Percentiles rank a stretch among this genome's conserved stretches.
These are phyloP conservation scores for Wallacemonas sp. DNA, from an alignment of 208 protist species.

Conservation along the genomic window DNA sequence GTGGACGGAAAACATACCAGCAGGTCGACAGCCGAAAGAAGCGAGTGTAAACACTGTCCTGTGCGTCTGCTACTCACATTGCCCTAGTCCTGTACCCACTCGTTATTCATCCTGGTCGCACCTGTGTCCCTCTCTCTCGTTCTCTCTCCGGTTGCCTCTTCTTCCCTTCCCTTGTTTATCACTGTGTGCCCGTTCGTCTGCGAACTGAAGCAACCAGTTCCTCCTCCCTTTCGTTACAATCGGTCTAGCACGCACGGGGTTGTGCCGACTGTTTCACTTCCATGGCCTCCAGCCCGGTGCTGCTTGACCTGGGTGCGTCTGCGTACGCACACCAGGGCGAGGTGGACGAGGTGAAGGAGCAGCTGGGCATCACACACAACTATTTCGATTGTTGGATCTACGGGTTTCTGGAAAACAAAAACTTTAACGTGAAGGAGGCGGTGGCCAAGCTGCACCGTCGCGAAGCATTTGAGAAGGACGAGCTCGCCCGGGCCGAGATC, in stretches of 20 bases:
- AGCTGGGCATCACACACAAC: conserved; percentile 56
- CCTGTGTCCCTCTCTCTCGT: background rate
- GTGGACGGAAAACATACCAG: too few species aligned
- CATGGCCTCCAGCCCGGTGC: conserved; percentile 29
- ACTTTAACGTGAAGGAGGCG: conserved; percentile 71
- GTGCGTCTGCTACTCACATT: too few species aligned
- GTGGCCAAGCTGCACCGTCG: conserved; percentile 70
- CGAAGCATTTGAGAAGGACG: conserved; percentile 55
- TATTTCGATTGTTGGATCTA: conserved; percentile 87
- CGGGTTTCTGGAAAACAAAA: conserved; percentile 85
- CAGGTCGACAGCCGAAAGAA: too few species aligned
- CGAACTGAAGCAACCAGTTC: too few species aligned
- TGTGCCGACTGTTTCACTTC: background rate
- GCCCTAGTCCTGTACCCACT: too few species aligned
- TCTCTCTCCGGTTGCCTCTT: background rate
- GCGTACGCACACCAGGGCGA: conserved; percentile 57
- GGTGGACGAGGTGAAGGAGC: conserved; percentile 62
- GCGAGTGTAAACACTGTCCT: too few species aligned
- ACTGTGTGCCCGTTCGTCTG: background rate
- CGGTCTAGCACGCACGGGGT: too few species aligned
- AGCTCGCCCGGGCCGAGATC: conserved; percentile 54
- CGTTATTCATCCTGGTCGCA: conserved; percentile 5
- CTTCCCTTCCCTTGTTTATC: background rate
- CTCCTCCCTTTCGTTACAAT: background rate
- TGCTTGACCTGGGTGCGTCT: conserved; percentile 47